These are phyloP conservation scores for Apostasia shenzhenica DNA, from an alignment of 106 monocot genomes.

Conservation along the genomic window DNA sequence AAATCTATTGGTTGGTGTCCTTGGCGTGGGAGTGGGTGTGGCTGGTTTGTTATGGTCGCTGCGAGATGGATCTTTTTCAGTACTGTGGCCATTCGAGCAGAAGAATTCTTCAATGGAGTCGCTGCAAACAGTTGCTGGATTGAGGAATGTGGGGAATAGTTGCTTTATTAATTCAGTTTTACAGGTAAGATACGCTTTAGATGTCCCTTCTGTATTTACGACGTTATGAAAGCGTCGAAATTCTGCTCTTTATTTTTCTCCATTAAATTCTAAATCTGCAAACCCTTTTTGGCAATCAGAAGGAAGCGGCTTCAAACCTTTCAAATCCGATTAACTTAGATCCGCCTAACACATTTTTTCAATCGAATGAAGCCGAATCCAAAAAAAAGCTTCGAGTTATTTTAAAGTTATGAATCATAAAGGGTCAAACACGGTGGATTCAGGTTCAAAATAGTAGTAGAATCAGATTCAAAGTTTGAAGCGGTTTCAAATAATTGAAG, in stretches of 20 bases:
- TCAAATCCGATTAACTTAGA: no score
- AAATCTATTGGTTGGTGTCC: constrained; percentile 26
- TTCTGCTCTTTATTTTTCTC: not conserved
- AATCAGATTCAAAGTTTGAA: no score
- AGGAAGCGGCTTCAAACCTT: no score
- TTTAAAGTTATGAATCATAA: no score
- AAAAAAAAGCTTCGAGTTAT: no score
- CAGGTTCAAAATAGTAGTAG: no score
- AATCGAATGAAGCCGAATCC: no score
- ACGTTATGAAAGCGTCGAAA: not conserved
- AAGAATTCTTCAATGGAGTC: constrained; percentile 15
- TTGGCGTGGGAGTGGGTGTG: constrained; percentile 57
- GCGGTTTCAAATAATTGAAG: no score
- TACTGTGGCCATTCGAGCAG: constrained; percentile 13
- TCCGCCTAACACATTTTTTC: no score
- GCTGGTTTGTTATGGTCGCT: constrained; percentile 38
- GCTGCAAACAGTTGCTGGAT: constrained; percentile 41
- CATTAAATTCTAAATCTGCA: not conserved
- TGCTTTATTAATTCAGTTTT: constrained; percentile 89
- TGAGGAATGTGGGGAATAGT: constrained; percentile 82
- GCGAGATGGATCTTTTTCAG: constrained; percentile 13
- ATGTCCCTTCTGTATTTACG: not conserved
- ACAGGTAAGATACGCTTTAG: constrained; percentile 48
- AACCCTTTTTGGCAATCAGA: no score
- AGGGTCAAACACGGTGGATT: no score